Percentiles rank a stretch among this genome's conserved stretches.
Conservation (phyloP, 2,329 filamentous ascomycete genomes). For the Trichoderma sp. region DNA sequence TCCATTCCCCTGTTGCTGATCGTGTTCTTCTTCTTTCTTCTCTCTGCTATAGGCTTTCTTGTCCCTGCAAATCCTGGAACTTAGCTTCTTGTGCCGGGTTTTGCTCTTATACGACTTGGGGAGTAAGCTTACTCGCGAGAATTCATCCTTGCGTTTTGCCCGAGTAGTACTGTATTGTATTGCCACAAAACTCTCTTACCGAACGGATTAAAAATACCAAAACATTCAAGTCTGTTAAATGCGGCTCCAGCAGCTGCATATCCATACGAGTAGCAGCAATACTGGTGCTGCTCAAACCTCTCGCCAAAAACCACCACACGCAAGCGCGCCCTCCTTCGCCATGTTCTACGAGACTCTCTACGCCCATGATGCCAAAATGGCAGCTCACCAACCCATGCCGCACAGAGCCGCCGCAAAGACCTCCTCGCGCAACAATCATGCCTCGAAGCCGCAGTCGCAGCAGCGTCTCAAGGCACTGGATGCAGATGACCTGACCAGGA, state of each 20-base stretch:
- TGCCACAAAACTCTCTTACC: neutral
- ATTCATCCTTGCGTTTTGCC: neutral
- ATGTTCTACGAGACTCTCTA: constrained; percentile 23
- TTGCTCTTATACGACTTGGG: neutral
- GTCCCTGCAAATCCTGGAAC: neutral
- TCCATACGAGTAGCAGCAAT: neutral
- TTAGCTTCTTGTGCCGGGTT: neutral
- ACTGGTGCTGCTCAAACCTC: neutral
- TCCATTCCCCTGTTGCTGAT: neutral
- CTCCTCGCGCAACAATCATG: constrained; percentile 4
- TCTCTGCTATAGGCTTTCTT: neutral
- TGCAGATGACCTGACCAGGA: constrained; percentile 52
- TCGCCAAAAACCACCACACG: neutral
- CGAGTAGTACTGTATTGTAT: neutral
- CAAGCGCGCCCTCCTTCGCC: neutral
- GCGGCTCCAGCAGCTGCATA: neutral
- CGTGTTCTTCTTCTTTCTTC: neutral
- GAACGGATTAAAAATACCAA: neutral
- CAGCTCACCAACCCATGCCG: constrained; percentile 4
- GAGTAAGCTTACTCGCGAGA: neutral
- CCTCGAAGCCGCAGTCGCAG: constrained; percentile 22
- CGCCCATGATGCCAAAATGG: constrained; percentile 21
- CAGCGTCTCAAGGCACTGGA: constrained; percentile 43
- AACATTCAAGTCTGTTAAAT: neutral
- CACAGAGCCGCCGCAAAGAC: constrained; percentile 16